Conservation (phyloP, 2,329 filamentous ascomycete genomes). For the Aspergillus quadrilineatus region DNA sequence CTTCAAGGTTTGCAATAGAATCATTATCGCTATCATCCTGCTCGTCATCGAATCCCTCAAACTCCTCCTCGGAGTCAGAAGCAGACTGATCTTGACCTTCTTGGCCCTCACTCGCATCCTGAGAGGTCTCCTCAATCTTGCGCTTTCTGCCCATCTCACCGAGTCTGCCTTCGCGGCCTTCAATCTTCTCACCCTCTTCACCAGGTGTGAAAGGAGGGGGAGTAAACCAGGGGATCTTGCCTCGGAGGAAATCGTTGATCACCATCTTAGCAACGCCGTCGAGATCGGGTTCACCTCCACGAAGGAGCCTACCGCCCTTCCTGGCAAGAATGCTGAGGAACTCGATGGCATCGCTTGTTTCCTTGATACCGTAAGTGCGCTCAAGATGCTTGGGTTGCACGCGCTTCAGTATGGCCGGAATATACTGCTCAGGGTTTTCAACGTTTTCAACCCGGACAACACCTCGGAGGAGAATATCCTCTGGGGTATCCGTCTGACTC, state of each 20-base stretch:
- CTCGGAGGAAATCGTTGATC: conserved; percentile 90
- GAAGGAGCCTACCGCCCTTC: conserved; percentile 81
- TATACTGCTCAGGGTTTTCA: conserved; percentile 94
- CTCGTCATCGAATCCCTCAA: conserved; percentile 40
- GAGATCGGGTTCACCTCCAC: conserved; percentile 90
- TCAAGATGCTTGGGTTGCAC: conserved; percentile 88
- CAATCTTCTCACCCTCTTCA: conserved; percentile 54
- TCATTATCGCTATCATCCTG: conserved; percentile 46
- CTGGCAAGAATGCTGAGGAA: conserved; percentile 85
- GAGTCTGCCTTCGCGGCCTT: conserved; percentile 72
- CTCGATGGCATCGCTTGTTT: conserved; percentile 72
- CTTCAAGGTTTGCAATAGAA: conserved; percentile 44
- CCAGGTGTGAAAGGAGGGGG: conserved; percentile 64
- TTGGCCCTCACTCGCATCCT: conserved; percentile 32
- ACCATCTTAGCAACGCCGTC: conserved; percentile 97
- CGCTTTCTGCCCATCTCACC: conserved; percentile 82
- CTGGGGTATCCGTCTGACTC: conserved; percentile 75
- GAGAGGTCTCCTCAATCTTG: conserved; percentile 61
- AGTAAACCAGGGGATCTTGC: conserved; percentile 95
- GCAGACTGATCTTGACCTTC: conserved; percentile 36
- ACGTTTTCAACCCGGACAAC: conserved; percentile 95
- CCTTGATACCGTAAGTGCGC: conserved; percentile 84
- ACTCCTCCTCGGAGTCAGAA: conserved; percentile 32
- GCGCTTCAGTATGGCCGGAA: conserved; percentile 73
- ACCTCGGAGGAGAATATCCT: conserved; percentile 85